These are phyloP conservation scores for Cryptococcus sp. DNA, from an alignment of 1,284 basidiomycete genomes.

Conservation along the genomic window DNA sequence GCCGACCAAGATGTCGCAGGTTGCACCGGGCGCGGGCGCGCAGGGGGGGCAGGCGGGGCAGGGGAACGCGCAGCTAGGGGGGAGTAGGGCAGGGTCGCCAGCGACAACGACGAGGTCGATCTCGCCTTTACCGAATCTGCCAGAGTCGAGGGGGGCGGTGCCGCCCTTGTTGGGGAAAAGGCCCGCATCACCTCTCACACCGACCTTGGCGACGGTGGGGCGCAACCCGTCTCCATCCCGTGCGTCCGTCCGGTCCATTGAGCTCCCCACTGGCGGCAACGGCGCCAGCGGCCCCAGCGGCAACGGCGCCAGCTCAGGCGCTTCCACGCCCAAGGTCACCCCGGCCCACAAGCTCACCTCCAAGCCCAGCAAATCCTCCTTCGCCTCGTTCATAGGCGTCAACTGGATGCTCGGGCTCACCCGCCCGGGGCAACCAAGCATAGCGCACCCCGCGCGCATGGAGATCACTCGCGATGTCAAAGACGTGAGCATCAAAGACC, in stretches of 20 bases:
- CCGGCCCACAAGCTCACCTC: conserved; percentile 35
- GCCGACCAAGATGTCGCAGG: neutral
- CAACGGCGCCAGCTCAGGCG: conserved; percentile 26
- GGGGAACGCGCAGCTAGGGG: neutral
- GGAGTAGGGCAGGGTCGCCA: neutral
- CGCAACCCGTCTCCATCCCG: conserved; percentile 19
- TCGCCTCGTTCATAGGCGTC: conserved; percentile 36
- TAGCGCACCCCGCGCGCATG: conserved; percentile 36
- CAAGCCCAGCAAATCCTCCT: conserved; percentile 41
- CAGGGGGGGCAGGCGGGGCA: too few species aligned
- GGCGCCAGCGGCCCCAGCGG: conserved; percentile 6
- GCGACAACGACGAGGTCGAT: neutral
- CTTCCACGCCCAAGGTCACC: conserved; percentile 37
- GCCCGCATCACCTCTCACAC: neutral
- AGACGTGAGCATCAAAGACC: conserved; percentile 15
- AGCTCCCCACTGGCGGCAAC: neutral
- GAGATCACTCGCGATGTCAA: conserved; percentile 37
- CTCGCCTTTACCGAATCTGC: neutral
- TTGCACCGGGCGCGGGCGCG: neutral
- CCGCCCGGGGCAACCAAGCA: conserved; percentile 26
- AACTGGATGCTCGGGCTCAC: conserved; percentile 38
- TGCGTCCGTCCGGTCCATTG: conserved; percentile 14
- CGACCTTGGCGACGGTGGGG: neutral
- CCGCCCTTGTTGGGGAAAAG: neutral
- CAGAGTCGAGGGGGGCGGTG: too few species aligned